A percentile compares a stretch with the other conserved stretches of the same genome.
phyloP scores from a whole-genome alignment of 257 asterid species.

The Solanum peruvianum region DNA sequence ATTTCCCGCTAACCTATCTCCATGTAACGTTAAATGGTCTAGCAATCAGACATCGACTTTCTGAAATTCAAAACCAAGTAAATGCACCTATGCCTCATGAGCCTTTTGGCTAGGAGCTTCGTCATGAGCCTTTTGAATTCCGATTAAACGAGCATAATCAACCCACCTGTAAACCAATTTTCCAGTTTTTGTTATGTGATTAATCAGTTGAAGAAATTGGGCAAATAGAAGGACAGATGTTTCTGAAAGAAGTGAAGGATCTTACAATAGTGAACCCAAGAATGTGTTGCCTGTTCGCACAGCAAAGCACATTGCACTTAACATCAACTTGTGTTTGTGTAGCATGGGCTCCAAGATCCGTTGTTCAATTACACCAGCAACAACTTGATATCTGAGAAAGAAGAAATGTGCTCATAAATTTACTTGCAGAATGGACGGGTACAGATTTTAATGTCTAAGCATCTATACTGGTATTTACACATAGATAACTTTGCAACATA shows the following conservation, averaged over 20 bases:
- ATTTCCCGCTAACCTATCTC: not conserved
- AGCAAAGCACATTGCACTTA: slow-evolving; percentile 85
- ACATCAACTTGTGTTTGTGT: slow-evolving; percentile 62
- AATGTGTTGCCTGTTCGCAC: slow-evolving; percentile 92
- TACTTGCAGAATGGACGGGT: not conserved
- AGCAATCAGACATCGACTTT: not conserved
- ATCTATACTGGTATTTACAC: not conserved
- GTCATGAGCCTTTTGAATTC: slow-evolving; percentile 62
- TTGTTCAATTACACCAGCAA: slow-evolving; percentile 88
- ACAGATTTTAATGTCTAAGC: not conserved
- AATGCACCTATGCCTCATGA: slow-evolving; percentile 1
- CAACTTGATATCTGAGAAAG: slow-evolving; percentile 64
- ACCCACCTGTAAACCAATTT: slow-evolving; percentile 68
- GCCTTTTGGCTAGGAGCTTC: slow-evolving; percentile 29
- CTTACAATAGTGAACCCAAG: slow-evolving; percentile 83
- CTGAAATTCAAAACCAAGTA: not conserved
- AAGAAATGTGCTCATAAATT: not conserved
- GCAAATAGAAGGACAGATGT: not conserved
- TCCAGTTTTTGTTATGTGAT: not conserved
- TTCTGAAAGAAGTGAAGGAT: not conserved
- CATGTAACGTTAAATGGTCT: slow-evolving; percentile 15
- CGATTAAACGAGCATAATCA: slow-evolving; percentile 78
- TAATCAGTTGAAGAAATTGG: not conserved
- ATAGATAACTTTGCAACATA: not conserved
- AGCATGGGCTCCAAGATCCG: slow-evolving; percentile 71